Conservation (phyloP, 2,329 filamentous ascomycete genomes). For the Phialophora verrucosa region DNA sequence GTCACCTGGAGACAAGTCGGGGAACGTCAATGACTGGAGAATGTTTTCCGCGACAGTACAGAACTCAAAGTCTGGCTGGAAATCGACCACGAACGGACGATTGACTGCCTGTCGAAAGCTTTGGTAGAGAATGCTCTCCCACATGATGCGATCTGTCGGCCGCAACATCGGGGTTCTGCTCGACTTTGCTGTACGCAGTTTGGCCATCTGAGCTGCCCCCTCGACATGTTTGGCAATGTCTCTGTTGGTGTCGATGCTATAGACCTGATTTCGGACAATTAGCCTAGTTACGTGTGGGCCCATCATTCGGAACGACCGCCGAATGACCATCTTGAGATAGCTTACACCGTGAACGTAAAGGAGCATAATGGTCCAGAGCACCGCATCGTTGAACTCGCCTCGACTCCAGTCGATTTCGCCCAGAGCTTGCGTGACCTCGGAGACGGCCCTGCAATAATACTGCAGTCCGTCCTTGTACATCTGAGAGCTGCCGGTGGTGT, state of each 20-base stretch:
- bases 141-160: conserved; percentile 31
- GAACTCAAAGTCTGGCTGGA: conserved; percentile 31
- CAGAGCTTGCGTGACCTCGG: conserved; percentile 26
- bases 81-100: conserved; percentile 24
- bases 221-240: conserved; percentile 30
- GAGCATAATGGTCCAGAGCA: conserved; percentile 22
- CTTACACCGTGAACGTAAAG: conserved; percentile 33
- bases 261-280: conserved; percentile 12
- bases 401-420: conserved; percentile 26
- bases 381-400: conserved; percentile 22
- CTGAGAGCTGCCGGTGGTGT: conserved; percentile 19
- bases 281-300: not conserved
- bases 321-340: not conserved
- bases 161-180: conserved; percentile 18
- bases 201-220: conserved; percentile 29
- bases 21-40: conserved; percentile 26
- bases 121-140: conserved; percentile 33
- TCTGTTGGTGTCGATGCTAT: conserved; percentile 22
- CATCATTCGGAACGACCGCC: not conserved
- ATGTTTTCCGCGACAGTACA: conserved; percentile 17
- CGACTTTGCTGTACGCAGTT: conserved; percentile 25
- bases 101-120: conserved; percentile 28
- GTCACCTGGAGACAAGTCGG: conserved; percentile 23
- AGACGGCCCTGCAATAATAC: conserved; percentile 27
- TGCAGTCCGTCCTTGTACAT: conserved; percentile 24